Percentiles rank a stretch among this genome's conserved stretches.
These are phyloP conservation scores for Fusarium coffeatum DNA, from an alignment of 2,329 filamentous ascomycete genomes.

Conservation along the genomic window DNA sequence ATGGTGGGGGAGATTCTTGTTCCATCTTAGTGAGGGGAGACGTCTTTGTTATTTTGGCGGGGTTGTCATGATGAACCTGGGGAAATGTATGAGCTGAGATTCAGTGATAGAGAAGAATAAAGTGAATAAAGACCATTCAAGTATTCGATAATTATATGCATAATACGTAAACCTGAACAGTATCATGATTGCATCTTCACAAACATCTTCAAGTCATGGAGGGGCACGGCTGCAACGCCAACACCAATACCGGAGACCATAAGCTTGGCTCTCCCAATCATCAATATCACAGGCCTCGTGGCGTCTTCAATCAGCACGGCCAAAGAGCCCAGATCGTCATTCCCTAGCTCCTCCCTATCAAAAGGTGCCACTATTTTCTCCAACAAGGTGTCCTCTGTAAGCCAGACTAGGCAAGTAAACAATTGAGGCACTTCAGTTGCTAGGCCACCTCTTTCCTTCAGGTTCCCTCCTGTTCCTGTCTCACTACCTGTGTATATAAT, in stretches of 20 bases:
- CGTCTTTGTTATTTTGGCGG: conserved; percentile 24
- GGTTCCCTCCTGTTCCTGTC: neutral
- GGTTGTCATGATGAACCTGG: conserved; percentile 27
- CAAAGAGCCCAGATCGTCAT: conserved; percentile 27
- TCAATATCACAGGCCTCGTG: conserved; percentile 32
- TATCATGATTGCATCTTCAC: neutral
- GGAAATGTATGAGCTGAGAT: neutral
- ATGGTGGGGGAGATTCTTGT: conserved; percentile 26
- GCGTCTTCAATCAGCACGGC: conserved; percentile 20
- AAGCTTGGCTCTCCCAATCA: conserved; percentile 33
- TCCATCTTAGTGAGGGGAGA: conserved; percentile 14
- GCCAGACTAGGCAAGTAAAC: neutral
- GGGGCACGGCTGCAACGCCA: conserved; percentile 20
- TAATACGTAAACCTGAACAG: too few relatives aligned
- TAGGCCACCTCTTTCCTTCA: neutral
- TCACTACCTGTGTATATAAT: conserved; percentile 33
- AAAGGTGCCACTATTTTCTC: conserved; percentile 19
- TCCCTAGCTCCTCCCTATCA: conserved; percentile 3
- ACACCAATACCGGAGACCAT: conserved; percentile 1
- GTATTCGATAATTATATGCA: too few relatives aligned
- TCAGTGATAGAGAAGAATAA: too few relatives aligned
- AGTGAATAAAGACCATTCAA: too few relatives aligned
- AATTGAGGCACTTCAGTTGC: neutral
- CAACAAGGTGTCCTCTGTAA: conserved; percentile 28
- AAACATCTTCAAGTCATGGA: neutral